phyloP scores from a whole-genome alignment of 495 filamentous ascomycete species.

The Trichoderma asperelloides region DNA sequence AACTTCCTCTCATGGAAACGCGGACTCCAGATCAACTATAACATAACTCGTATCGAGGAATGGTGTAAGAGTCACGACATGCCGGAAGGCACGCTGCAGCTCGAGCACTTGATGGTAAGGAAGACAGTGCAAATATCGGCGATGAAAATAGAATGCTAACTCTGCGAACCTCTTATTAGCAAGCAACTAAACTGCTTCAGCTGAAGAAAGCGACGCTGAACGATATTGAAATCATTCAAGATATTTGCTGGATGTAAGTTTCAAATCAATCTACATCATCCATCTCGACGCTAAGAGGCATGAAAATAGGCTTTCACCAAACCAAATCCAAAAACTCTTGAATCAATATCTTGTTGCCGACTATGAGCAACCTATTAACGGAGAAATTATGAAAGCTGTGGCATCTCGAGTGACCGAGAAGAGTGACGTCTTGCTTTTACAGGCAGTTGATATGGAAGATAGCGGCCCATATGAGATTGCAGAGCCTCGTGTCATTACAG shows the following conservation, averaged over 20 bases:
- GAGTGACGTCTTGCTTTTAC: constrained; percentile 86
- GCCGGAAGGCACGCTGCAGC: constrained; percentile 93
- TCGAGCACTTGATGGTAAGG: constrained; percentile 94
- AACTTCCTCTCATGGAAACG: constrained; percentile 99
- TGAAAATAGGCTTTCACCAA: constrained; percentile 72
- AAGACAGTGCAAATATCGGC: neutral
- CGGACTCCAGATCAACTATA: constrained; percentile 99
- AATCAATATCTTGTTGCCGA: constrained; percentile 99
- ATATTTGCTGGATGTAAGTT: constrained; percentile 99
- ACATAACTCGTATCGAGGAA: constrained; percentile 98
- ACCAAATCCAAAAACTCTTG: constrained; percentile 97
- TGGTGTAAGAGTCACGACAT: constrained; percentile 99
- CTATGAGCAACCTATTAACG: constrained; percentile 99
- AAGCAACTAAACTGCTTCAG: constrained; percentile 97
- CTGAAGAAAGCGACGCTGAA: constrained; percentile 98
- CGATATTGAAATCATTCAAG: constrained; percentile 99
- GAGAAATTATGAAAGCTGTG: constrained; percentile 99
- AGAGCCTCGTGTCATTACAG: constrained; percentile 90
- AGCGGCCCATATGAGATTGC: constrained; percentile 99
- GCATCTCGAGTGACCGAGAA: constrained; percentile 96
- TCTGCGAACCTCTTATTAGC: constrained; percentile 36
- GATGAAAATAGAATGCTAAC: constrained; percentile 19
- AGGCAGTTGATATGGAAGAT: constrained; percentile 97
- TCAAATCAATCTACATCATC: neutral
- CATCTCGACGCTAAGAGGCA: constrained; percentile 14